Evolutionary conservation across 2,329 filamentous ascomycete species (phyloP), one percentile per base, ranked within the genome.

Genomic region (Aphanoascus verrucosus): DNA sequence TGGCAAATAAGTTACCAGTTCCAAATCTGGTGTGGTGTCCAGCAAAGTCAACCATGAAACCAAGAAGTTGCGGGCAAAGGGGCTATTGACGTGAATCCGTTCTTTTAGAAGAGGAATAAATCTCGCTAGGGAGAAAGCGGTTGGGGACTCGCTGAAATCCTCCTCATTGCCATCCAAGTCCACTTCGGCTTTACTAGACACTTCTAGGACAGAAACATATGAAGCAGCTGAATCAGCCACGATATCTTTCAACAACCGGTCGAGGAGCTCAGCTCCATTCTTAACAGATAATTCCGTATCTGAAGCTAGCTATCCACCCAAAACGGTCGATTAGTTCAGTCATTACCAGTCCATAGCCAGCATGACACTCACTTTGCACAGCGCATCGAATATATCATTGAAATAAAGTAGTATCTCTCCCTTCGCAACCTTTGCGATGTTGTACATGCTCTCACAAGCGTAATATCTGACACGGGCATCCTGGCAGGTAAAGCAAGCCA

Each of bases 401-500:
- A 98, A 98, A 75, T 95, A 98, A 40, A 94, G 81, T 59, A 98
- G 72, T 17, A 98, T 93, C 71, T 98, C 93, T 37, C 94, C 93
- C 72, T 98, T 98, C 56, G 91, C 93, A 46, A 98, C 93, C 73
- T 98, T 98, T 65, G 93, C 90, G 66, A 98, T 98, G 71, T 98
- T 98, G 74, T 98, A 98, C 93, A 98, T 98, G 69, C 90, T 94
- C 74, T 98, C 93, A 72, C 93, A 98, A 20, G 93, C 93, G 72
- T 98, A 98, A 70, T 98, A 98, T 59, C 93, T 82, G 32, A 97
- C 93, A 55, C 93, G 82, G 28, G 93, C 90, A 84, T 98, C 93
- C 74, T 97, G 93, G 62, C 98, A 94, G 55, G 87, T 88, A 71
- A 98, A 98, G 75, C 94, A 98, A 50, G 93, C 93, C 44, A 98